phyloP scores from a whole-genome alignment of 1,139 yeast genomes.

The Blastobotrys indianensis region DNA sequence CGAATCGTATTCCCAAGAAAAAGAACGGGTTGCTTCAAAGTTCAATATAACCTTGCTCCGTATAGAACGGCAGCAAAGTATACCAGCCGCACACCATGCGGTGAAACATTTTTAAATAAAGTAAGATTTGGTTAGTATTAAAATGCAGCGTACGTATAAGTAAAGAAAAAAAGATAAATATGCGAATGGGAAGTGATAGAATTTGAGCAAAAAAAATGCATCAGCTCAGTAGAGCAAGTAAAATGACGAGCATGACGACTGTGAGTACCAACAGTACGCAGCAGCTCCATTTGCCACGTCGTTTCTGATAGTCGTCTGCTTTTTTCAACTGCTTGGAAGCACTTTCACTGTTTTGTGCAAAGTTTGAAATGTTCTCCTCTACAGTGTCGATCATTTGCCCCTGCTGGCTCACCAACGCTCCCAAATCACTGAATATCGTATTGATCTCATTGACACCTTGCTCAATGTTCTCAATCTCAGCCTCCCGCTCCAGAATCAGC shows the following conservation, averaged over 20 bases:
- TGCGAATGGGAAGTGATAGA: no score
- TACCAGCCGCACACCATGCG: no score
- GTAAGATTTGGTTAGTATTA: no score
- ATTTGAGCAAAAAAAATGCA: background rate
- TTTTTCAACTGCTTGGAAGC: constrained; percentile 64
- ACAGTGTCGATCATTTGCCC: constrained; percentile 79
- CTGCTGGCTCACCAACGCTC: constrained; percentile 71
- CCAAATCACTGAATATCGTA: constrained; percentile 75
- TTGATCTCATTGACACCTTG: constrained; percentile 80
- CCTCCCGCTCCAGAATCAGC: constrained; percentile 65
- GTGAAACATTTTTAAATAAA: no score
- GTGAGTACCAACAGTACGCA: constrained; percentile 48
- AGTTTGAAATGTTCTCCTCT: constrained; percentile 66
- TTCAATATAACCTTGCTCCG: no score
- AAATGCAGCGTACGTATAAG: no score
- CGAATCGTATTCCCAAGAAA: no score
- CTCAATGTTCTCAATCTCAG: constrained; percentile 65
- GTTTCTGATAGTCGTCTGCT: constrained; percentile 70
- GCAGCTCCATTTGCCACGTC: constrained; percentile 69
- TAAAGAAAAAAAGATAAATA: background rate
- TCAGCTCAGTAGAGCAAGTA: constrained; percentile 33
- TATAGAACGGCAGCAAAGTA: no score
- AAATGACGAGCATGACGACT: constrained; percentile 40
- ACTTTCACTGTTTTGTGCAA: constrained; percentile 61
- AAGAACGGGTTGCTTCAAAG: no score